These are phyloP conservation scores for Exserohilum turcica DNA, from an alignment of 2,329 filamentous ascomycete genomes.

Conservation along the genomic window DNA sequence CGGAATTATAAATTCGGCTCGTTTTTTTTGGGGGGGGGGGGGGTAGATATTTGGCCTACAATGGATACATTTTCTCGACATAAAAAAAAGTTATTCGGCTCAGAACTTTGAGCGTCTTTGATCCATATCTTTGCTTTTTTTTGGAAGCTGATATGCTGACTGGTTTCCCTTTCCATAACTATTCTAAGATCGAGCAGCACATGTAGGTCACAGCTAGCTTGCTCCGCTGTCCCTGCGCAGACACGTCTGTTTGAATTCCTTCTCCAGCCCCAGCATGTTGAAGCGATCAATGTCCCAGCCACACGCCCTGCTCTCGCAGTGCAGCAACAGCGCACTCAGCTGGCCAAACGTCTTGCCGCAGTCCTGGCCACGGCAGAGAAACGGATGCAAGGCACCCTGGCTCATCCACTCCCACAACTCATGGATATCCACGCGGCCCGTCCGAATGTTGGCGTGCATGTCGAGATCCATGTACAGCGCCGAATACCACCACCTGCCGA, in stretches of 20 bases:
- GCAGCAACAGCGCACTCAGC: conserved; percentile 34
- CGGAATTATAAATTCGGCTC: no score
- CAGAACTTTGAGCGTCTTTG: background rate
- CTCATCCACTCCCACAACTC: conserved; percentile 32
- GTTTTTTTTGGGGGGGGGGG: no score
- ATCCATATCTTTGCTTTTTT: background rate
- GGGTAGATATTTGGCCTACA: background rate
- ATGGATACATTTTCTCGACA: background rate
- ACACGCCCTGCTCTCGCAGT: conserved; percentile 38
- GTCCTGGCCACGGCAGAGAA: conserved; percentile 32
- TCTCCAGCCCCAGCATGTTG: conserved; percentile 30
- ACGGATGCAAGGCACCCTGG: conserved; percentile 34
- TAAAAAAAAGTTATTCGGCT: background rate
- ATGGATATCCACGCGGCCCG: conserved; percentile 24
- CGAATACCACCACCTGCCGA: conserved; percentile 44
- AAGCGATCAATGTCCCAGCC: conserved; percentile 33
- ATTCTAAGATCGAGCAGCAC: background rate
- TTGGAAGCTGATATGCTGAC: background rate
- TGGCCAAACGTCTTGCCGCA: conserved; percentile 35
- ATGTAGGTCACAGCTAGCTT: background rate
- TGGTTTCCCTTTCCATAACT: background rate
- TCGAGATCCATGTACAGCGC: conserved; percentile 44
- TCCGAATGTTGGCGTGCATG: conserved; percentile 40
- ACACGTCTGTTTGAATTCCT: conserved; percentile 21
- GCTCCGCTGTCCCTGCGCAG: conserved; percentile 10